Percentiles rank a stretch among this genome's conserved stretches.
phyloP scores from a whole-genome alignment of 176 grass and related monocot genomes.

The Oryza rufipogon region DNA sequence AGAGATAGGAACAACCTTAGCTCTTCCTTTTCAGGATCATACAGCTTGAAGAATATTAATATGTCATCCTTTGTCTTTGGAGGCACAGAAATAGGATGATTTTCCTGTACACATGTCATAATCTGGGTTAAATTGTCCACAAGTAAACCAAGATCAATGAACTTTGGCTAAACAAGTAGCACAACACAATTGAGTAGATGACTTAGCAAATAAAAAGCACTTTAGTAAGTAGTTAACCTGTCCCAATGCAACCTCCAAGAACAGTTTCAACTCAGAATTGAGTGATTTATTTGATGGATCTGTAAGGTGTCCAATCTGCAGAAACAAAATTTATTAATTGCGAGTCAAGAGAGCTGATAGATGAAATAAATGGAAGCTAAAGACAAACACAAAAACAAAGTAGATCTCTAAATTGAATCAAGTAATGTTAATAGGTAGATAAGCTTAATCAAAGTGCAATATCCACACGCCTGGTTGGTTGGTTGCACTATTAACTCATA shows the following conservation, averaged over 20 bases:
- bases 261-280: conserved; percentile 81
- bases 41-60: conserved; percentile 94
- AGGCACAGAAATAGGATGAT: conserved; percentile 46
- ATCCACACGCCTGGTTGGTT: not conserved
- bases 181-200: not conserved
- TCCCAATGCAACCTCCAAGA: conserved; percentile 70
- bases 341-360: conserved; percentile 23
- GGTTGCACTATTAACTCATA: not conserved
- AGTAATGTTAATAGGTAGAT: not conserved
- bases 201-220: conserved; percentile 8
- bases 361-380: conserved; percentile 24
- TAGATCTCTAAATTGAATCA: not conserved
- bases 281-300: conserved; percentile 60
- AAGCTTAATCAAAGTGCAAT: conserved; percentile 1
- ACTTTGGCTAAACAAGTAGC: conserved; percentile 19
- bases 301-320: conserved; percentile 77
- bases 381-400: not conserved
- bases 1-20: conserved; percentile 64
- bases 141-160: conserved; percentile 35
- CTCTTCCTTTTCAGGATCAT: conserved; percentile 88
- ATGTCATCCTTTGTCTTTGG: conserved; percentile 78
- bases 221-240: conserved; percentile 50
- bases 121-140: conserved; percentile 25
- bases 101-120: conserved; percentile 48
- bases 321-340: not conserved